These are phyloP conservation scores for Pichia sp. DNA, from an alignment of 1,139 yeast genomes.

Conservation along the genomic window DNA sequence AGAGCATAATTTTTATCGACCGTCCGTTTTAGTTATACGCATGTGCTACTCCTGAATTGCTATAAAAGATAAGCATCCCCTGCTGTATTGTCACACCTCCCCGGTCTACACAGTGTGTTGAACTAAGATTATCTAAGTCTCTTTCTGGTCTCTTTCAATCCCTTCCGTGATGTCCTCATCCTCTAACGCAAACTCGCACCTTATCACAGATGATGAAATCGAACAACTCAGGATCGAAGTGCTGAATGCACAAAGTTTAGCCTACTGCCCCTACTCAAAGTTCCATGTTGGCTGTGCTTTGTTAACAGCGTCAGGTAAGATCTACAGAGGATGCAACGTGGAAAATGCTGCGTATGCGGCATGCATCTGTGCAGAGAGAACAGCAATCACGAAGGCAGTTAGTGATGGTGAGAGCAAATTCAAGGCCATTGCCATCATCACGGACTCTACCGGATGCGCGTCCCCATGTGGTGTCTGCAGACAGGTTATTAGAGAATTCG, in stretches of 20 bases:
- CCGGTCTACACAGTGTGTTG: no score
- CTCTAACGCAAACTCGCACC: no score
- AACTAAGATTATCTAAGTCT: no score
- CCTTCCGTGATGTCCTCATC: no score
- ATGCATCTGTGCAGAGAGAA: constrained; percentile 84
- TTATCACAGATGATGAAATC: constrained; percentile 9
- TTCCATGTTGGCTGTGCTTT: constrained; percentile 84
- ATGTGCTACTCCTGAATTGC: no score
- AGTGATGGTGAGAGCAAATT: constrained; percentile 32
- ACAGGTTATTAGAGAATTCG: constrained; percentile 79
- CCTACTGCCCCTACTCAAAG: constrained; percentile 80
- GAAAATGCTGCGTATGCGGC: constrained; percentile 91
- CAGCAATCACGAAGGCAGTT: constrained; percentile 65
- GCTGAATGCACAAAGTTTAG: constrained; percentile 38
- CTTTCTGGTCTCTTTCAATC: no score
- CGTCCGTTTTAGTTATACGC: no score
- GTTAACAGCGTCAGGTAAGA: constrained; percentile 42
- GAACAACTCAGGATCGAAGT: constrained; percentile 15
- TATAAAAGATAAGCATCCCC: no score
- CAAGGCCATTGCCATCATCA: constrained; percentile 63
- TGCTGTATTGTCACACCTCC: no score
- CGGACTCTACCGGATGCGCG: constrained; percentile 53
- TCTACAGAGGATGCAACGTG: constrained; percentile 71
- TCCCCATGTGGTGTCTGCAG: constrained; percentile 95
- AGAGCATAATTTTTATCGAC: no score